Evolutionary conservation across 2,329 filamentous ascomycete genomes (phyloP), one percentile per base, ranked within the genome.

Genomic region (Colletotrichum sp.): DNA sequence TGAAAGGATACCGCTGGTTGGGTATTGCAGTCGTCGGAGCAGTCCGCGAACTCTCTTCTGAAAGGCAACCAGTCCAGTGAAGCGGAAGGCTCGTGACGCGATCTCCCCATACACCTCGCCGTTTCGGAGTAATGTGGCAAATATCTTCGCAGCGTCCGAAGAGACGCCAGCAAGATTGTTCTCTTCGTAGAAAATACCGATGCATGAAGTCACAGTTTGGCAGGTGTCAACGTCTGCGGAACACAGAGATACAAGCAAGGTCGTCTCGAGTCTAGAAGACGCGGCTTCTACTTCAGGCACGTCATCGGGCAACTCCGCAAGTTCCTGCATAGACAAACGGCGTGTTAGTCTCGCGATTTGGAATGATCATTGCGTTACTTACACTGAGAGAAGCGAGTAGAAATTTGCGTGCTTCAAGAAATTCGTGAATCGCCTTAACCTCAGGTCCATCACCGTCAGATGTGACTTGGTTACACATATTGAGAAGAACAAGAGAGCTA

Each of bases 41-140:
- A 94, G 86, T 14, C 87, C 87, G 59, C 92, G 88, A 36, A 92
- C 87, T 55, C 92, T 88, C 79, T 93, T 94, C 78, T 94, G 92
- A 79, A 94, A 94, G 3, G 92, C 92, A 13, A 94, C 92, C 9
- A 93, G 83, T 2, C 92, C 92, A 9, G 92, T 94, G 78, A 94
- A 92, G 32, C 91, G 87, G 79, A 94, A 94, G 2, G 88, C 89
- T 56, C 88, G 90, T 2, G 92, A 92, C 2, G 91, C 88, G 67
- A 94, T 90, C 76, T 93, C 92, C 28, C 86, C 84, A 76, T 92
- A 94, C 3, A 92, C 84, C 8, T 91, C 89, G 38, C 87, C 87
- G 76, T 94, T 94, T 43, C 90, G 89, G 61, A 93, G 85, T 16
- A 92, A 83, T 1, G 90, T 87, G 21, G 87, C 83, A 12, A 88